phyloP scores from a whole-genome alignment of 1,284 basidiomycete species.

The Ustilago loliicola region DNA sequence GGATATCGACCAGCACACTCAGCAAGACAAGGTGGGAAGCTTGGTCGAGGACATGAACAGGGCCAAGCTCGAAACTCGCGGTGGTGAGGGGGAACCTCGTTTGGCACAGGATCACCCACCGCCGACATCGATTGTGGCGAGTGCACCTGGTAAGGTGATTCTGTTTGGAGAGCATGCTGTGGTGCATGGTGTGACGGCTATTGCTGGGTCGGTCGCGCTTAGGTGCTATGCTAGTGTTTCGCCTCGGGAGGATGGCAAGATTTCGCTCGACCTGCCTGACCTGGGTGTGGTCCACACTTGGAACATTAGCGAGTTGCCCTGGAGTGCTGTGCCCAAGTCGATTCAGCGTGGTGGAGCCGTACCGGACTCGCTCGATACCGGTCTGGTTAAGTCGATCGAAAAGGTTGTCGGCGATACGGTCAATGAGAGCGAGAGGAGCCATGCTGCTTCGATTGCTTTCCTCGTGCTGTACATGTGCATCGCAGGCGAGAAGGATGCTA shows the following conservation, averaged over 20 bases:
- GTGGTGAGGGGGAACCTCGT: slow-evolving; percentile 57
- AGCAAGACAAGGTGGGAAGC: slow-evolving; percentile 42
- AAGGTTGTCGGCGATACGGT: slow-evolving; percentile 57
- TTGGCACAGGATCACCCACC: slow-evolving; percentile 29
- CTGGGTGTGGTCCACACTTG: slow-evolving; percentile 86
- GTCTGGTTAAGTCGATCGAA: slow-evolving; percentile 49
- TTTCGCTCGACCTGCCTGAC: slow-evolving; percentile 85
- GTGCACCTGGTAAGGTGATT: slow-evolving; percentile 94
- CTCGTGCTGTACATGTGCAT: slow-evolving; percentile 93
- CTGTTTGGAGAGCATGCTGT: slow-evolving; percentile 99
- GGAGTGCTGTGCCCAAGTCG: slow-evolving; percentile 76
- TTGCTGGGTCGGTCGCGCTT: slow-evolving; percentile 93
- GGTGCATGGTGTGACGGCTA: slow-evolving; percentile 95
- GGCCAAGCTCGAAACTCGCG: slow-evolving; percentile 60
- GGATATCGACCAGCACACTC: slow-evolving; percentile 20
- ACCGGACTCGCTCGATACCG: slow-evolving; percentile 72
- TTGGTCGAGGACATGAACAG: slow-evolving; percentile 57
- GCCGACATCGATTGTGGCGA: slow-evolving; percentile 60
- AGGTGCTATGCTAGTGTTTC: slow-evolving; percentile 90
- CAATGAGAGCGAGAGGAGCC: slow-evolving; percentile 66
- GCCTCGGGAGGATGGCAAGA: slow-evolving; percentile 80
- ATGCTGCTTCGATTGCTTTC: slow-evolving; percentile 84
- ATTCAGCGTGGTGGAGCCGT: slow-evolving; percentile 72
- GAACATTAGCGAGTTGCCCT: slow-evolving; percentile 84
- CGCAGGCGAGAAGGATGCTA: slow-evolving; percentile 76